These are phyloP conservation scores for Gracilaria vermiculophylla DNA, from an alignment of 23 red algal genomes.

Conservation along the genomic window DNA sequence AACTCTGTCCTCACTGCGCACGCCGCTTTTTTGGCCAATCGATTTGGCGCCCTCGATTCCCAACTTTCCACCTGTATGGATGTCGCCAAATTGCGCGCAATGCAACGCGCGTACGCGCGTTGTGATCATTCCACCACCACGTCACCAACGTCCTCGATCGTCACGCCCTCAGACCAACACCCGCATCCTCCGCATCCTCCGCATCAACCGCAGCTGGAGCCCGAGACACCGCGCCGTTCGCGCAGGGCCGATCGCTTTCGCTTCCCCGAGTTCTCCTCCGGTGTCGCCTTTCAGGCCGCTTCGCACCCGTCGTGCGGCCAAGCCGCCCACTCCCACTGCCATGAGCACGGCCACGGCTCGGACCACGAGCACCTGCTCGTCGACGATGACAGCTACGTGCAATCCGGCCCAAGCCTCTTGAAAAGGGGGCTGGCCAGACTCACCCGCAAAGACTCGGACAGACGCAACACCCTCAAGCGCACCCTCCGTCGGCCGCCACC, in stretches of 20 bases:
- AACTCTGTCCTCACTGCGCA: constrained; percentile 66
- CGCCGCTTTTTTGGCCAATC: constrained; percentile 56
- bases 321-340: neutral
- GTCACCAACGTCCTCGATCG: neutral
- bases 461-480: constrained; percentile 1
- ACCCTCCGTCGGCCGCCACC: neutral
- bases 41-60: constrained; percentile 34
- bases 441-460: constrained; percentile 10
- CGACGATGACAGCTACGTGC: constrained; percentile 9
- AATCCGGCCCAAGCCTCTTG: neutral
- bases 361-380: neutral
- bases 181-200: neutral
- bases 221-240: neutral
- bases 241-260: neutral
- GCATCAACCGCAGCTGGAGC: neutral
- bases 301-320: neutral
- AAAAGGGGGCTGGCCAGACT: constrained; percentile 3
- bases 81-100: constrained; percentile 6
- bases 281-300: neutral
- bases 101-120: constrained; percentile 27
- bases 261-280: neutral
- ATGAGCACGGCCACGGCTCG: neutral
- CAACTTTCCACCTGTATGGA: constrained; percentile 35
- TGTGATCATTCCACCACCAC: neutral
- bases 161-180: neutral